Conservation (phyloP, 805 yeast species). For the Blastobotrys terrestris region DNA sequence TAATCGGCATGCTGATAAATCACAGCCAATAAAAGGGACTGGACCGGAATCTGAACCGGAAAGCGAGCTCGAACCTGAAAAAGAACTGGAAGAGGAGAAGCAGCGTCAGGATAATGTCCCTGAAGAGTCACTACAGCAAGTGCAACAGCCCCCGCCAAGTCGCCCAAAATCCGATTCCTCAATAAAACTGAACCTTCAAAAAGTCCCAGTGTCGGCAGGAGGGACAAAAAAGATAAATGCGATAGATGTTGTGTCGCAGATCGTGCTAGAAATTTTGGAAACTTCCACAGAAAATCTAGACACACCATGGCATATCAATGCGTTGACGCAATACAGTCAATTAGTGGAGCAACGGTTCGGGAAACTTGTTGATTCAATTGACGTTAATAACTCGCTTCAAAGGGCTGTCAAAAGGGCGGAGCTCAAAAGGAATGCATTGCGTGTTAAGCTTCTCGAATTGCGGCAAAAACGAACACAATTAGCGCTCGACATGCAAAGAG, state of each 20-base stretch:
- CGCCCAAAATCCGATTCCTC: background rate
- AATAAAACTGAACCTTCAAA: constrained; percentile 8
- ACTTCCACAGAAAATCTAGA: background rate
- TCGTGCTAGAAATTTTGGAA: constrained; percentile 9
- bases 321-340: constrained; percentile 8
- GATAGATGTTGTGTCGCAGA: constrained; percentile 15
- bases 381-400: constrained; percentile 10
- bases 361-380: constrained; percentile 14
- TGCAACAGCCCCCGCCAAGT: background rate
- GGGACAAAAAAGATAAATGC: constrained; percentile 17
- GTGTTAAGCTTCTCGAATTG: constrained; percentile 9
- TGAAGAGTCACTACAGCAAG: background rate
- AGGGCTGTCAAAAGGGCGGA: constrained; percentile 11
- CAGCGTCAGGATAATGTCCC: too few species aligned
- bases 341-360: constrained; percentile 9
- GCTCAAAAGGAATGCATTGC: constrained; percentile 7
- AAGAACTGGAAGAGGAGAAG: background rate
- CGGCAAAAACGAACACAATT: constrained; percentile 10
- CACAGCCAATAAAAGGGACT: background rate
- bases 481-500: constrained; percentile 10
- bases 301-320: constrained; percentile 3
- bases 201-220: constrained; percentile 14
- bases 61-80: background rate
- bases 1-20: too few species aligned
- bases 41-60: background rate